phyloP scores from a whole-genome alignment of 1,284 basidiomycete genomes.

The Puccinia horiana region DNA sequence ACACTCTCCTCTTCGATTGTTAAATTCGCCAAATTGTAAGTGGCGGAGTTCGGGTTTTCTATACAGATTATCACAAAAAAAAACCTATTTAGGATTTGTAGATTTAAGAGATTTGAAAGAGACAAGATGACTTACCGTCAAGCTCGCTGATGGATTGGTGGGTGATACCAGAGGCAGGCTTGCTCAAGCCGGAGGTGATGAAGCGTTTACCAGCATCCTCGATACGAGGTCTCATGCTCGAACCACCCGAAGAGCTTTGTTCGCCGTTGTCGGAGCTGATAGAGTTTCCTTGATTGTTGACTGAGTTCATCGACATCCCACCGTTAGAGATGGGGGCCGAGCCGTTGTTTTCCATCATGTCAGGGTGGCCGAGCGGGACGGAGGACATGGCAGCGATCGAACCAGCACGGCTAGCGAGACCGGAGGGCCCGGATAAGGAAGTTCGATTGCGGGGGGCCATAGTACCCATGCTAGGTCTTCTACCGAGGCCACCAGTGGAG shows the following conservation, averaged over 20 bases:
- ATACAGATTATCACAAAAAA: not conserved
- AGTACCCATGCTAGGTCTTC: conserved; percentile 46
- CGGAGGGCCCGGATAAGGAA: conserved; percentile 31
- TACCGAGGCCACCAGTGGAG: conserved; percentile 29
- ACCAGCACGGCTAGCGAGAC: not conserved
- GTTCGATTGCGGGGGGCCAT: conserved; percentile 43
- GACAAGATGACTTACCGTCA: conserved; percentile 22
- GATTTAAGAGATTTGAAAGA: not conserved
- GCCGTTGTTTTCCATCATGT: conserved; percentile 7
- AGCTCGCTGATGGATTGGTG: conserved; percentile 29
- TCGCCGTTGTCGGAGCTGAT: conserved; percentile 13
- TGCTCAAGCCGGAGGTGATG: conserved; percentile 46
- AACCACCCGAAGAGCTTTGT: not conserved
- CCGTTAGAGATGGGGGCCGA: not conserved
- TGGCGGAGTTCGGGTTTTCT: conserved; percentile 20
- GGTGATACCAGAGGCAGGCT: conserved; percentile 26
- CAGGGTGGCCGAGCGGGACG: conserved; percentile 11
- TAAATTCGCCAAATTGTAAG: conserved; percentile 44
- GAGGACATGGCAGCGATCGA: conserved; percentile 13
- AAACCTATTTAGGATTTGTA: not conserved
- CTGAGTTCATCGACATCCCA: not conserved
- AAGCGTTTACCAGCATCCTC: conserved; percentile 48
- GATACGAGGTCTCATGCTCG: conserved; percentile 24
- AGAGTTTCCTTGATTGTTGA: not conserved
- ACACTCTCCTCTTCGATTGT: conserved; percentile 46